Evolutionary conservation across 2,329 filamentous ascomycete species (phyloP), one percentile per base, ranked within the genome.

Genomic region (Thelonectria discophora): DNA sequence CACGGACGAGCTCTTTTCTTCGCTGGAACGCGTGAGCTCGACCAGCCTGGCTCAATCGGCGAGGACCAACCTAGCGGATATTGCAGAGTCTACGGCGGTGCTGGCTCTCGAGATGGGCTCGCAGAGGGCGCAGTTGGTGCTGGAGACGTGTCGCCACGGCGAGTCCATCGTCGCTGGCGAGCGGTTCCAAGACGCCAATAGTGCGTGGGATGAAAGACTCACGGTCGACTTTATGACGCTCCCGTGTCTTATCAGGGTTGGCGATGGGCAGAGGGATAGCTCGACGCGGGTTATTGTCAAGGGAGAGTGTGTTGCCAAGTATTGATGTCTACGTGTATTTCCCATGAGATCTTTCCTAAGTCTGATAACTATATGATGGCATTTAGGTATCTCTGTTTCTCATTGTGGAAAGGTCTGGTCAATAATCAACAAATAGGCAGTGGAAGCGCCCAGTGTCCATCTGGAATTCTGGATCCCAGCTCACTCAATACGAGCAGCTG

Each of bases 101-200:
- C 47, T 58, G 3, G 55, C 55, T 5, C 46, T 58, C 3, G 24
- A 46, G 21, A 58, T 58, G 55, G 55, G 55, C 13, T 43, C 55
- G n/a, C 55, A 58, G 37, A 21, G 55, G 24, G 55, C 55, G 5
- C 55, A 58, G 11, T 32, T 24, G 20, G 15, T 39, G n/a, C 48
- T 51, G 3, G 32, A 39, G 17, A 40, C 48, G 9, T 51, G 48
- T 13, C 9, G 10, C 4, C 18, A 51, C 15, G 48, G 48, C 10
- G 48, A 51, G 2, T n/a, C 6, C 2, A 39, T 51, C 18, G 10
- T 51, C 17, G 48, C 32, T 9, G 48, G 48, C 1, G 48, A 51
- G 17, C n/a, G 48, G 1, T 51, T 51, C 18, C 30, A 24, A 24
- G 48, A 51, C 3, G 48, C 30, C 32, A 32, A 39, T n/a, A 5